These are phyloP conservation scores for Mycena sanguinolenta DNA, from an alignment of 768 basidiomycete genomes.

Conservation along the genomic window DNA sequence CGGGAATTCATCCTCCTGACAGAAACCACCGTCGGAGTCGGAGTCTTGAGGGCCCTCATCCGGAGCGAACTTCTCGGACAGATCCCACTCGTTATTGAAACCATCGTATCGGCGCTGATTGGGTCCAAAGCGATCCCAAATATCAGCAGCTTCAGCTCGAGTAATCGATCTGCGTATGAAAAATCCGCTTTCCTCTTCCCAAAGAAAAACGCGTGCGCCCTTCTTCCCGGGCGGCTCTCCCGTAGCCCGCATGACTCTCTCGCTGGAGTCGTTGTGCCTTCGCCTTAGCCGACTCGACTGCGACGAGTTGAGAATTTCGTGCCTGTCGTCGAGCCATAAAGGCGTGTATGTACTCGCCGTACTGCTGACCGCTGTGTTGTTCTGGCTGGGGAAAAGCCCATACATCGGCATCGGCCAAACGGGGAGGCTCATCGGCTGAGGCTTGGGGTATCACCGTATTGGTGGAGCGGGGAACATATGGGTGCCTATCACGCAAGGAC, in stretches of 20 bases:
- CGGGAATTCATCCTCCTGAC: too few species aligned
- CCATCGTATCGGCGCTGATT: conserved; percentile 30
- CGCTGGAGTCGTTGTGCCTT: background rate
- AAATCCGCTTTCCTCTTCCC: conserved; percentile 12
- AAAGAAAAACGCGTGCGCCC: conserved; percentile 14
- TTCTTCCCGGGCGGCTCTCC: conserved; percentile 12
- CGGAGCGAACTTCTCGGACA: conserved; percentile 27
- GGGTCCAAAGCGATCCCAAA: conserved; percentile 32
- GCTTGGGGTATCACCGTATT: background rate
- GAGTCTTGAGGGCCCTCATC: conserved; percentile 18
- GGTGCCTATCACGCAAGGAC: background rate
- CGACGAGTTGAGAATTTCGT: background rate
- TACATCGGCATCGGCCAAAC: background rate
- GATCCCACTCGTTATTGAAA: conserved; percentile 34
- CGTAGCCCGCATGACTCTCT: background rate
- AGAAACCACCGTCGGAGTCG: background rate
- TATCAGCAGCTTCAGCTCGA: conserved; percentile 16
- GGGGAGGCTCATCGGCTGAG: background rate
- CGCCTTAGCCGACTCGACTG: background rate
- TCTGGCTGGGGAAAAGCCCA: conserved; percentile 4
- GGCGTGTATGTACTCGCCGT: background rate
- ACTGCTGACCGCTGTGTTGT: background rate
- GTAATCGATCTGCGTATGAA: background rate
- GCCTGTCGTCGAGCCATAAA: conserved; percentile 1
- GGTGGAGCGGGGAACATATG: background rate